These are phyloP conservation scores for Ceratobasidium sp. DNA, from an alignment of 1,284 basidiomycete genomes.

Conservation along the genomic window DNA sequence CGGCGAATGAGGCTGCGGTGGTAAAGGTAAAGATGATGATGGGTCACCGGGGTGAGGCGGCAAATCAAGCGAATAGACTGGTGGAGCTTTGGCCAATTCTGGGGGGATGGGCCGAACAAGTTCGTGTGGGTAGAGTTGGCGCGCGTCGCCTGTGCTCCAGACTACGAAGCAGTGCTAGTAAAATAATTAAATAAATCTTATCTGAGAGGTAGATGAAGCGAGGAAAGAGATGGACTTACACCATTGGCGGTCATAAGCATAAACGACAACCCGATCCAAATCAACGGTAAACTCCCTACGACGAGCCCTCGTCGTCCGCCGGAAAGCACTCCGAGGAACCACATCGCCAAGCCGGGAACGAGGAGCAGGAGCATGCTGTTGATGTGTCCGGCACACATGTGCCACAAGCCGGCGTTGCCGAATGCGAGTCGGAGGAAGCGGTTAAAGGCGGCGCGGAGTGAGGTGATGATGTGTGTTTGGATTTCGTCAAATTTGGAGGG, in stretches of 20 bases:
- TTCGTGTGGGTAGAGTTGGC: slow-evolving; percentile 35
- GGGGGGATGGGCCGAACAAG: not conserved
- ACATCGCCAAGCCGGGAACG: slow-evolving; percentile 11
- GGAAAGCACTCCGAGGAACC: not conserved
- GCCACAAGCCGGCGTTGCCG: slow-evolving; percentile 26
- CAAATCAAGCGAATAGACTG: slow-evolving; percentile 22
- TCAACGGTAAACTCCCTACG: slow-evolving; percentile 23
- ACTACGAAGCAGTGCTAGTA: slow-evolving; percentile 27
- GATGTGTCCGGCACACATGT: not conserved
- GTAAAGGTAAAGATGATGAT: not conserved
- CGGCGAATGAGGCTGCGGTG: not conserved
- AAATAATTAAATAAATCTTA: not conserved
- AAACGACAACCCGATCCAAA: slow-evolving; percentile 35
- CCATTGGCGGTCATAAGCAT: slow-evolving; percentile 16
- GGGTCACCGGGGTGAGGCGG: slow-evolving; percentile 1
- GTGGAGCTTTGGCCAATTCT: slow-evolving; percentile 8
- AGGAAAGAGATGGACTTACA: not conserved
- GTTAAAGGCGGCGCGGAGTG: not conserved
- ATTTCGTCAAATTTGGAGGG: slow-evolving; percentile 23
- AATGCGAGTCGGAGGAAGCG: slow-evolving; percentile 31
- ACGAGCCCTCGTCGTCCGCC: not conserved
- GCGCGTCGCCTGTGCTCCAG: slow-evolving; percentile 26
- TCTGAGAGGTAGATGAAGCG: not conserved
- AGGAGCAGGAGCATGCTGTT: not conserved
- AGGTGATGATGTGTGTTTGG: not conserved